A percentile compares a stretch with the other conserved stretches of the same genome.
Conservation (phyloP, 2,329 filamentous ascomycete genomes). For the Fusarium sp. region DNA sequence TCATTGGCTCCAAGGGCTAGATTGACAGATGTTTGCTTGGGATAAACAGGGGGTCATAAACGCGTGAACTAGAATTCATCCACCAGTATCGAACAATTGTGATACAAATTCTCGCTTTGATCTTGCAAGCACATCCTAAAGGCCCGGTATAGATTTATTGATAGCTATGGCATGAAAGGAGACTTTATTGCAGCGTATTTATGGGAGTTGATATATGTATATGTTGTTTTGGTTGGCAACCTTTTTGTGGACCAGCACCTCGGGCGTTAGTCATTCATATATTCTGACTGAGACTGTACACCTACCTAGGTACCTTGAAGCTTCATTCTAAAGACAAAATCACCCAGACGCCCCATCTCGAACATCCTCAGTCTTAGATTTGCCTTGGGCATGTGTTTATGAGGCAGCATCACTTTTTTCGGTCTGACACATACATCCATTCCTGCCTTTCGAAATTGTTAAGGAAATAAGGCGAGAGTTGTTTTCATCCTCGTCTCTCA, state of each 20-base stretch:
- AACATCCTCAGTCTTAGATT: not conserved
- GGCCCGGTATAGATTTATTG: too few relatives aligned
- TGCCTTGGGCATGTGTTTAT: not conserved
- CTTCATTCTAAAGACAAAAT: not conserved
- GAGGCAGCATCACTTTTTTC: not conserved
- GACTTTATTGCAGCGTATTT: not conserved
- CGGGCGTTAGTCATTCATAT: not conserved
- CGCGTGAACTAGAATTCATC: not conserved
- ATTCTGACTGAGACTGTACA: slow-evolving; percentile 14
- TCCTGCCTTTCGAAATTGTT: too few relatives aligned
- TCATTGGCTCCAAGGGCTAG: not conserved
- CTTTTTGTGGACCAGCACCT: not conserved
- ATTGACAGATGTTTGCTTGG: not conserved
- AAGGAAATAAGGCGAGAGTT: not conserved
- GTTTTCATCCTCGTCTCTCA: not conserved
- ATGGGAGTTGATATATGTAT: not conserved
- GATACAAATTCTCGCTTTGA: not conserved
- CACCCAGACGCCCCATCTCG: slow-evolving; percentile 8
- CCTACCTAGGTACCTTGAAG: not conserved
- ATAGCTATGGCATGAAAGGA: not conserved
- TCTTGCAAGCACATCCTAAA: not conserved
- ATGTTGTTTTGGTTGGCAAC: not conserved
- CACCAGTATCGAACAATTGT: not conserved
- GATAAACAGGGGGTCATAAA: not conserved
- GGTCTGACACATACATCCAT: not conserved